These are phyloP conservation scores for Globisporangium yorkense DNA, from an alignment of 352 stramenopile genomes.

Conservation along the genomic window DNA sequence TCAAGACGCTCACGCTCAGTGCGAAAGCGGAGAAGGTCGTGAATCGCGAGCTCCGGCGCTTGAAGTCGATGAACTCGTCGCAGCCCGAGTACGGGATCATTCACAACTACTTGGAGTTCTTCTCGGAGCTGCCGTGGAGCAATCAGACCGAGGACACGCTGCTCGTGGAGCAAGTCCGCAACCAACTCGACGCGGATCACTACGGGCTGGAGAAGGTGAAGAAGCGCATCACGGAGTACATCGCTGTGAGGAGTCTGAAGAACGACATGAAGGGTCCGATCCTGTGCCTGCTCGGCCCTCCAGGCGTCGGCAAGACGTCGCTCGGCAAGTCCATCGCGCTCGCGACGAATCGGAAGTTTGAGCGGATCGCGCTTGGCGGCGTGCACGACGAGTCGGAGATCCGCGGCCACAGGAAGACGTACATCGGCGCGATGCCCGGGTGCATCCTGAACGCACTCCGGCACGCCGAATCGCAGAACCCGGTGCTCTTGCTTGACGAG, in stretches of 20 bases:
- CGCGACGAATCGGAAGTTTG: conserved; percentile 70
- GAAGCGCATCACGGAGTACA: conserved; percentile 84
- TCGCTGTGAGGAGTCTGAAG: conserved; percentile 77
- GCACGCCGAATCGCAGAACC: conserved; percentile 70
- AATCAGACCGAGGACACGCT: conserved; percentile 48
- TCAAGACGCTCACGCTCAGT: conserved; percentile 44
- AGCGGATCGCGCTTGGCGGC: conserved; percentile 68
- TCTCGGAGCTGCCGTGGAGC: conserved; percentile 67
- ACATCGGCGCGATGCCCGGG: conserved; percentile 83
- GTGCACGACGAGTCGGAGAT: conserved; percentile 85
- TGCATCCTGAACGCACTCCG: conserved; percentile 78
- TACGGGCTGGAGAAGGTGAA: conserved; percentile 83
- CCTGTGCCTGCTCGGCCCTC: conserved; percentile 82
- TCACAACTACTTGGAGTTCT: conserved; percentile 82
- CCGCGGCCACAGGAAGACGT: conserved; percentile 80
- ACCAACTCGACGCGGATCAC: conserved; percentile 70
- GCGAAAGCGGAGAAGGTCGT: conserved; percentile 53
- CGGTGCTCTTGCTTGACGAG: conserved; percentile 84
- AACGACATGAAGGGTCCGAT: conserved; percentile 83
- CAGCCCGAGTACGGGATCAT: conserved; percentile 76
- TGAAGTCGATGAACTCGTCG: conserved; percentile 71
- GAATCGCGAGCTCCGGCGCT: conserved; percentile 50
- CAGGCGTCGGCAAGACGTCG: conserved; percentile 82
- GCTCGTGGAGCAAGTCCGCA: conserved; percentile 44
- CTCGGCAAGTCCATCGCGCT: conserved; percentile 74